Base-by-base conservation (phyloP, 2,329 filamentous ascomycete genomes). In the Didymella arachidicola region DNA sequence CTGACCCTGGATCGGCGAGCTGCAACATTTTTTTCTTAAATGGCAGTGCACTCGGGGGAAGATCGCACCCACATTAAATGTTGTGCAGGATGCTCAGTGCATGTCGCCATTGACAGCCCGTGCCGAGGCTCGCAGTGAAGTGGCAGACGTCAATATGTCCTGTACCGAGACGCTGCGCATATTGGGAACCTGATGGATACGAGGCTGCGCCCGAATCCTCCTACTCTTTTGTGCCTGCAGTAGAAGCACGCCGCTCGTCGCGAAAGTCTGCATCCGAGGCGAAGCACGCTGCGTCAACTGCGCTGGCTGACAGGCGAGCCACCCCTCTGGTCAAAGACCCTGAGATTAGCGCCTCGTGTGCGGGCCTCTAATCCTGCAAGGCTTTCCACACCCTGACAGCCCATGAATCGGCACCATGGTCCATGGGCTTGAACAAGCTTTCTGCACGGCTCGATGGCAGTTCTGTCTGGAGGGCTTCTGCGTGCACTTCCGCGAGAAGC, bases 171-270 rank as follows among this genome's bases (percentile, higher is more conserved):
- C 12, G 43, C 48, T n/a, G 11, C 22, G 44, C 39, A 34, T 38
- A 29, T 39, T 45, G 39, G 19, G n/a, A 50, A 22, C 39, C 49
- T 53, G 46, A 46, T 34, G 34, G 41, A 59, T 34, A 50, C 45
- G 50, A 42, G 12, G 49, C 41, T 51, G 51, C 56, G 56, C 56
- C 49, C 16, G 18, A 36, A 29, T 44, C 39, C 43, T 47, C 22
- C 34, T 11, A 34, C 49, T 49, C 55, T 32, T 53, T 50, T 53
- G 56, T 59, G 44, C 50, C 56, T 59, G 56, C 56, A 59, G 38
- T 27, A 43, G 41, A 43, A 27, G 41, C 41, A 25, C 41, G 41
- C 25, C 44, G 43, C 36, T 43, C 34, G 36, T 18, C 25, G 50
- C 30, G 5, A 34, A 52, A 44, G 29, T 43, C 26, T 42, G 47